These are phyloP conservation scores for Alternaria ventricosa DNA, from an alignment of 2,329 filamentous ascomycete species.

Conservation along the genomic window DNA sequence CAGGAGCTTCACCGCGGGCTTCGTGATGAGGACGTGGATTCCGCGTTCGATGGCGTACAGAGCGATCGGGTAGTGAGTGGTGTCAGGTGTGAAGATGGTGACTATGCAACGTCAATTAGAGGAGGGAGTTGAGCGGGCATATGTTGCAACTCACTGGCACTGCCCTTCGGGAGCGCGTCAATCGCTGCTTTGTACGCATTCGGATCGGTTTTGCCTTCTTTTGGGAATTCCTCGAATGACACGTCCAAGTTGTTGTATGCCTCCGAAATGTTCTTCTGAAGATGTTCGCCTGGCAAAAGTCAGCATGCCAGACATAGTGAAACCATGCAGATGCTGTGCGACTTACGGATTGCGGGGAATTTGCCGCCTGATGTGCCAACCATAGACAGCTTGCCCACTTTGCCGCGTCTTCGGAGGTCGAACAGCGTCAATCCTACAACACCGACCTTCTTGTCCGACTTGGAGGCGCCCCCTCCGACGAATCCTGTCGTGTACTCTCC, in stretches of 20 bases:
- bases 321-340: neutral
- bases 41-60: slow-evolving; percentile 87
- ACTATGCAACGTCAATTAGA: slow-evolving; percentile 50
- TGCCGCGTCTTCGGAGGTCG: slow-evolving; percentile 84
- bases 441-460: slow-evolving; percentile 94
- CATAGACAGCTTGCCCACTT: slow-evolving; percentile 86
- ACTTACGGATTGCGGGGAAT: slow-evolving; percentile 86
- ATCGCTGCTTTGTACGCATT: slow-evolving; percentile 90
- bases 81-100: slow-evolving; percentile 94
- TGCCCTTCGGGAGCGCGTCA: slow-evolving; percentile 78
- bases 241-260: slow-evolving; percentile 90
- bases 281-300: slow-evolving; percentile 70
- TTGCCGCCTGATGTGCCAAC: slow-evolving; percentile 87
- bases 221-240: slow-evolving; percentile 81
- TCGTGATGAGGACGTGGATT: slow-evolving; percentile 92
- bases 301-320: slow-evolving; percentile 15
- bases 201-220: slow-evolving; percentile 74
- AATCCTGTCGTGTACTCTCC: slow-evolving; percentile 98
- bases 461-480: slow-evolving; percentile 80
- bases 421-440: slow-evolving; percentile 91
- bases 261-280: slow-evolving; percentile 84
- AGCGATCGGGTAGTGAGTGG: slow-evolving; percentile 90
- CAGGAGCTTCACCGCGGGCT: slow-evolving; percentile 87
- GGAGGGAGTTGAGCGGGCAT: neutral
- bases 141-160: slow-evolving; percentile 63